Percentiles rank a stretch among this genome's conserved stretches.
Evolutionary conservation across 148 eudicot genomes (phyloP).

Genomic region (Rhododendron vialii): DNA sequence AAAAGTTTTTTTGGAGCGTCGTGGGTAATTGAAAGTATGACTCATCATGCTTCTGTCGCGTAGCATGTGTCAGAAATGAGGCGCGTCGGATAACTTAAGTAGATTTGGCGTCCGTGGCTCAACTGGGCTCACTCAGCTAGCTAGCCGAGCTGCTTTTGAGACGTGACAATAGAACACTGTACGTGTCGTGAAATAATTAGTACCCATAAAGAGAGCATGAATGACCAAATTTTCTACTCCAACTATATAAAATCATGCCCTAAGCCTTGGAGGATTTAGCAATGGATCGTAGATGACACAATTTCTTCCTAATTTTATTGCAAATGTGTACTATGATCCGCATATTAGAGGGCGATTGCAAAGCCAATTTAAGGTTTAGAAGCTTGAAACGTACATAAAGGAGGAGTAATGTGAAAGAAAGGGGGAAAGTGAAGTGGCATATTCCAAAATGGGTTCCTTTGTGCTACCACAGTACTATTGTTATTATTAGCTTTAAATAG

Average conservation of each 20-base stretch:
- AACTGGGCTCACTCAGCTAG: background rate
- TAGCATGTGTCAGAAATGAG: background rate
- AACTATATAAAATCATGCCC: background rate
- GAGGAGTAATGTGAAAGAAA: background rate
- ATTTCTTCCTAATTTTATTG: background rate
- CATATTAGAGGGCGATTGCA: background rate
- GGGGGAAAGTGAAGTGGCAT: background rate
- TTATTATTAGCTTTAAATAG: background rate
- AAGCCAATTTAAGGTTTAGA: background rate
- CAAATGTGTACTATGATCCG: background rate
- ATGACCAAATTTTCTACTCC: background rate
- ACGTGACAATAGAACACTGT: background rate
- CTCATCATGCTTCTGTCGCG: background rate
- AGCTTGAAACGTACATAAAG: background rate
- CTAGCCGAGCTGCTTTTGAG: background rate
- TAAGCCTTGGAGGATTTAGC: background rate
- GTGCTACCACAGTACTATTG: background rate
- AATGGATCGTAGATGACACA: background rate
- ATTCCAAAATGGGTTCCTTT: constrained; percentile 6
- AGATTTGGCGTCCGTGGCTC: background rate
- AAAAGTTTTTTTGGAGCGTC: background rate
- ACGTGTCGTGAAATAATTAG: background rate
- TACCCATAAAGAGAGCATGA: background rate
- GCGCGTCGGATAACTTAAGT: background rate
- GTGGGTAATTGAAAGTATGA: background rate